Percentiles rank a stretch among this genome's conserved stretches.
Evolutionary conservation across 306 rosid genomes (phyloP).

Genomic region (Gleditsia sinensis): DNA sequence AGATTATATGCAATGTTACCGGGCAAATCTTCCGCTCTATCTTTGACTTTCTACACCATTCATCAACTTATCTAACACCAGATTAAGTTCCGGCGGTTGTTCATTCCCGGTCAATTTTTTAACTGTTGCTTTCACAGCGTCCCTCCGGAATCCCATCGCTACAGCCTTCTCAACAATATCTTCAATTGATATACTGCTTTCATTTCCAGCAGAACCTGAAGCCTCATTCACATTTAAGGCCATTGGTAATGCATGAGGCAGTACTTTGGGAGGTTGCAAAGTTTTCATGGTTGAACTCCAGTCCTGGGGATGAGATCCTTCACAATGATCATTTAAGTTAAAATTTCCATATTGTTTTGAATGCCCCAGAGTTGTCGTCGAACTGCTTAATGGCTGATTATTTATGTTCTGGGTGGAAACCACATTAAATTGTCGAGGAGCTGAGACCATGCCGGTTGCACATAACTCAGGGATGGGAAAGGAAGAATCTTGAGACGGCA

Average conservation of each 20-base stretch:
- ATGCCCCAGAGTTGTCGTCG: slow-evolving; percentile 15
- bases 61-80: slow-evolving; percentile 9
- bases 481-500: background rate
- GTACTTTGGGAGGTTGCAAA: slow-evolving; percentile 18
- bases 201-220: slow-evolving; percentile 35
- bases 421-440: background rate
- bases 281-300: background rate
- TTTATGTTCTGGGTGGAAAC: background rate
- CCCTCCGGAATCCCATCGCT: slow-evolving; percentile 57
- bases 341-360: slow-evolving; percentile 32
- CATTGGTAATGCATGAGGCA: slow-evolving; percentile 55
- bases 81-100: slow-evolving; percentile 37
- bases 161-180: slow-evolving; percentile 51
- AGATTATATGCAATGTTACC: background rate
- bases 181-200: slow-evolving; percentile 26
- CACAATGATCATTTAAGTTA: slow-evolving; percentile 2
- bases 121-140: slow-evolving; percentile 41
- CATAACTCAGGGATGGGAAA: background rate
- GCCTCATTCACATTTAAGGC: slow-evolving; percentile 40
- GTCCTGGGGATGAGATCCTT: slow-evolving; percentile 17
- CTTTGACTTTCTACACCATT: background rate
- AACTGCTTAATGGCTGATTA: slow-evolving; percentile 28
- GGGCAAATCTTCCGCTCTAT: background rate
- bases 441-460: background rate
- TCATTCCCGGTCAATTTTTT: slow-evolving; percentile 49